These are phyloP conservation scores for Arthrobotrys musiformis DNA, from an alignment of 2,329 filamentous ascomycete genomes.

Conservation along the genomic window DNA sequence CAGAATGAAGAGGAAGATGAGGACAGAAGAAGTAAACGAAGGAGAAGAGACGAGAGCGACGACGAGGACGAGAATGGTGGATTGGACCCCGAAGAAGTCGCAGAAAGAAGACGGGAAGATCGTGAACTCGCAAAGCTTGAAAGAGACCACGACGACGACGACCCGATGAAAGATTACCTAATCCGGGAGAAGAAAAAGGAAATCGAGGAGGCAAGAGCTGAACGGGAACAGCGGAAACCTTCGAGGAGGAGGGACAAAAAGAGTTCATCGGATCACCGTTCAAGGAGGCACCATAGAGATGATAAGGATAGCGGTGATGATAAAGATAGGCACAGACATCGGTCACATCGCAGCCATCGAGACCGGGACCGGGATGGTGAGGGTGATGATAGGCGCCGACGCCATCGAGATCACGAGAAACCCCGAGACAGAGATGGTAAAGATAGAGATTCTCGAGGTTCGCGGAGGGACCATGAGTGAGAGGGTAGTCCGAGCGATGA, in stretches of 20 bases:
- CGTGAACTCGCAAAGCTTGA: conserved; percentile 79
- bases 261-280: conserved; percentile 33
- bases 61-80: conserved; percentile 60
- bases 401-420: conserved; percentile 54
- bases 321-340: conserved; percentile 30
- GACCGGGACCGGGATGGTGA: conserved; percentile 56
- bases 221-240: conserved; percentile 65
- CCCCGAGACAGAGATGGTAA: conserved; percentile 14
- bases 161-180: conserved; percentile 94
- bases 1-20: conserved; percentile 60
- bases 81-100: conserved; percentile 66
- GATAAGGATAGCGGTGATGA: conserved; percentile 61
- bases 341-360: conserved; percentile 49
- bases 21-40: conserved; percentile 62
- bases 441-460: neutral
- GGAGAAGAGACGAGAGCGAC: conserved; percentile 61
- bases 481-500: conserved; percentile 13
- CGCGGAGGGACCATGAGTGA: conserved; percentile 5
- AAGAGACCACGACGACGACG: conserved; percentile 87
- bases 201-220: conserved; percentile 74
- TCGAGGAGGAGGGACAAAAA: conserved; percentile 62
- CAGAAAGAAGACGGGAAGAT: conserved; percentile 72
- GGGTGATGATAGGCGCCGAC: conserved; percentile 58
- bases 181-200: conserved; percentile 93
- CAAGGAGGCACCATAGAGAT: conserved; percentile 64